These are phyloP conservation scores for Aspergillus hiratsukae DNA, from an alignment of 2,329 filamentous ascomycete species.

Conservation along the genomic window DNA sequence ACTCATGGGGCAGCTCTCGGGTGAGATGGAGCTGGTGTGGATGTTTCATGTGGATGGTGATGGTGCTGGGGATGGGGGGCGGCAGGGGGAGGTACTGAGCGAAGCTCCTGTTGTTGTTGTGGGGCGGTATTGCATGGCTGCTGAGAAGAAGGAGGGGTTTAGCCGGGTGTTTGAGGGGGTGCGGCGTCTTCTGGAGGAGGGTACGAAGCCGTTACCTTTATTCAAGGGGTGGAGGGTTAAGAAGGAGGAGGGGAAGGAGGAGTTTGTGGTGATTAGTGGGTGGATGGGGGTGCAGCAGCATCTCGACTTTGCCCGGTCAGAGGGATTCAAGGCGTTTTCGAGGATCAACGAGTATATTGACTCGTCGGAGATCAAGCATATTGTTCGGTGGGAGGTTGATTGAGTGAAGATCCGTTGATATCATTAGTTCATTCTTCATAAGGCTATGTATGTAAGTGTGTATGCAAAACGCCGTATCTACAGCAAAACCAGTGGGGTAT, in stretches of 20 bases:
- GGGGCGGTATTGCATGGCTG: conserved; percentile 28
- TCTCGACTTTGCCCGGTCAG: conserved; percentile 28
- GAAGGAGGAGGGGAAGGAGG: conserved; percentile 30
- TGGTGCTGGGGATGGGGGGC: conserved; percentile 24
- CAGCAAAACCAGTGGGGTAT: background rate
- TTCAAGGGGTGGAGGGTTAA: conserved; percentile 41
- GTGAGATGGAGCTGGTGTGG: conserved; percentile 38
- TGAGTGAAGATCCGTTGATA: background rate
- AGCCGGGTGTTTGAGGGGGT: conserved; percentile 20
- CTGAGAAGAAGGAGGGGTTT: conserved; percentile 22
- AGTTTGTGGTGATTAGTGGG: conserved; percentile 41
- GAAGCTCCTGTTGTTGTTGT: conserved; percentile 30
- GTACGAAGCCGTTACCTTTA: conserved; percentile 24
- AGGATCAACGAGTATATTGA: conserved; percentile 20
- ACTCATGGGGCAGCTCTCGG: conserved; percentile 33
- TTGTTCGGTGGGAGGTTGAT: background rate
- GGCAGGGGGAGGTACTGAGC: conserved; percentile 19
- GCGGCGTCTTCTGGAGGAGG: conserved; percentile 22
- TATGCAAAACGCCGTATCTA: background rate
- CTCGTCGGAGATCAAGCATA: conserved; percentile 26
- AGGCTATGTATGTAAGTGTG: background rate
- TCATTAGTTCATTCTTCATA: background rate
- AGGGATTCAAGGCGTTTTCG: conserved; percentile 26
- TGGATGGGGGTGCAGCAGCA: conserved; percentile 38
- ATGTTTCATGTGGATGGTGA: conserved; percentile 42